Evolutionary conservation across 768 basidiomycete genomes (phyloP), one percentile per base, ranked within the genome.

Genomic region (Cytidiella melzeri): DNA sequence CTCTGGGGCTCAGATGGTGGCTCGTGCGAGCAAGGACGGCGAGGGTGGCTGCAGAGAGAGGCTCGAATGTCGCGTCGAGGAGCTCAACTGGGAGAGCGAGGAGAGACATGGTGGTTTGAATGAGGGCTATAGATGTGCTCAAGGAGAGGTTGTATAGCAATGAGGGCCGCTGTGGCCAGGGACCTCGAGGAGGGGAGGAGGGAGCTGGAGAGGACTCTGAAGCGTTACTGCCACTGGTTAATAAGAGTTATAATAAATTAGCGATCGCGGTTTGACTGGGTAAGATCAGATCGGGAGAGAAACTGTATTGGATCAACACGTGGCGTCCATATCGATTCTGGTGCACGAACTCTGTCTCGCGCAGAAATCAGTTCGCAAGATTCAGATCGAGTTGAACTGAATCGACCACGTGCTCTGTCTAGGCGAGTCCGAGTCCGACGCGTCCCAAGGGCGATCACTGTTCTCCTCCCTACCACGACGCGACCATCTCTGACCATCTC

Each of bases 61-160:
- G 63, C 37, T 59, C 67, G 67, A 66, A 65, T 62, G 87, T 64
- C 63, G 64, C 60, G 67, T 81, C 76, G 56, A 84, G 58, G 57
- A 88, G 77, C 58, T 90, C 87, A 40, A 65, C 54, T 45, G 87
- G 86, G 43, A 87, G 70, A 27, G 53, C 56, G 40, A 65, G 54
- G 54, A 79, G 60, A 55, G 71, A 69, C 78, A 80, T 77, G 62
- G 63, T 42, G 45, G 39, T 34, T 38, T 19, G 13, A 11, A n/a
- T n/a, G n/a, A 15, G 15, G 36, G 23, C 21, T 25, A 46, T 30
- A 48, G 30, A 28, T 41, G 21, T 43, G 24, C 45, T 4, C 38
- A 42, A 28, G 45, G 41, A 41, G 47, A 40, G 45, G 25, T 38
- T 41, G 28, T 55, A 55, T 55, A 51, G 27, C 34, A 19, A 11